These are phyloP conservation scores for Tetrahymena elliotti DNA, from an alignment of 73 alveolate genomes.

Conservation along the genomic window DNA sequence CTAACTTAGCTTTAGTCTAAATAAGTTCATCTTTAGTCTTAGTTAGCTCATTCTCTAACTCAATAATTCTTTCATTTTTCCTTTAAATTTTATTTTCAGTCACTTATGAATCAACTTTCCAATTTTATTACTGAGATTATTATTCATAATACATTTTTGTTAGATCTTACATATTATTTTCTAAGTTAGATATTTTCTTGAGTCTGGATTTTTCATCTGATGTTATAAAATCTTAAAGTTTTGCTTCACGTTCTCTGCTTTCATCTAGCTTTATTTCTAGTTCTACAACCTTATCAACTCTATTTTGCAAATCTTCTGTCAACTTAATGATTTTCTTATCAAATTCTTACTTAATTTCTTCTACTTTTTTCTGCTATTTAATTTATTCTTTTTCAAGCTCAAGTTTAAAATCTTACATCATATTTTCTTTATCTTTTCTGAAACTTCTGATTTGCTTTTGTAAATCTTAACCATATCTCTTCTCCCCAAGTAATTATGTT, in stretches of 20 bases:
- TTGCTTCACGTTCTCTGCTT: slow-evolving; percentile 44
- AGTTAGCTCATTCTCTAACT: slow-evolving; percentile 32
- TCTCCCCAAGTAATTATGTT: not conserved
- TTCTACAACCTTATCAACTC: slow-evolving; percentile 55
- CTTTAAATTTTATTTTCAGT: slow-evolving; percentile 71
- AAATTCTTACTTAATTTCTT: slow-evolving; percentile 16
- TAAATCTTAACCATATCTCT: not conserved
- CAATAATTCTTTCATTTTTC: slow-evolving; percentile 56
- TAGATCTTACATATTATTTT: slow-evolving; percentile 65
- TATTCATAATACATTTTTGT: slow-evolving; percentile 73
- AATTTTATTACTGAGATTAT: slow-evolving; percentile 61
- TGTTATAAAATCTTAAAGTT: slow-evolving; percentile 33
- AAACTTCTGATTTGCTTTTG: not conserved
- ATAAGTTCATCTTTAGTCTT: slow-evolving; percentile 15
- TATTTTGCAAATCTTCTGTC: slow-evolving; percentile 42
- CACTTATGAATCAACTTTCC: slow-evolving; percentile 74
- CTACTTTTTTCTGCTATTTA: slow-evolving; percentile 5
- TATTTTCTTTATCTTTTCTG: not conserved
- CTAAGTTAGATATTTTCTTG: slow-evolving; percentile 61
- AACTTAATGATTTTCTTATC: slow-evolving; percentile 33
- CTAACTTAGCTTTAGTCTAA: not conserved
- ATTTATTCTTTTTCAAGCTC: not conserved
- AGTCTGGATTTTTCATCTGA: slow-evolving; percentile 63
- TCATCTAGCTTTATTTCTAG: slow-evolving; percentile 61
- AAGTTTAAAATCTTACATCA: not conserved